These are phyloP conservation scores for Agaricus sinodeliciosus DNA, from an alignment of 768 basidiomycete genomes.

Conservation along the genomic window DNA sequence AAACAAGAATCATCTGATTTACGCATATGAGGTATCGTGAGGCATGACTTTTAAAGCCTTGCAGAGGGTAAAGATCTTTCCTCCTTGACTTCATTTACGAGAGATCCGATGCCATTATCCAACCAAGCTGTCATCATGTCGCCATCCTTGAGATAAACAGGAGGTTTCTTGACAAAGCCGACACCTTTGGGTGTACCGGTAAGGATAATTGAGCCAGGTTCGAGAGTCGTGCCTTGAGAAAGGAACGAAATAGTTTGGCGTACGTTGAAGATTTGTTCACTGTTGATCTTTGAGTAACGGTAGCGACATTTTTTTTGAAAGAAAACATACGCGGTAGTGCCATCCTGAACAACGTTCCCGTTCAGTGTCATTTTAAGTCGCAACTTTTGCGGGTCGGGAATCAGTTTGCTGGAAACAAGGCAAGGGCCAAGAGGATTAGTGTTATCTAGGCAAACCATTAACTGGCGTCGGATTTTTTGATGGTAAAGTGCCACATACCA, in stretches of 20 bases:
- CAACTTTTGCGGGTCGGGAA: constrained; percentile 62
- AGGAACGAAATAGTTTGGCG: constrained; percentile 74
- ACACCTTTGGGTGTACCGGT: constrained; percentile 82
- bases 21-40: neutral
- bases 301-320: neutral
- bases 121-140: constrained; percentile 68
- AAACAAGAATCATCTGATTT: too few species aligned
- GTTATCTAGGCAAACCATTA: constrained; percentile 34
- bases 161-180: constrained; percentile 69
- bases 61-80: constrained; percentile 28
- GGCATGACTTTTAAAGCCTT: constrained; percentile 1
- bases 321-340: constrained; percentile 62
- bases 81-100: constrained; percentile 74
- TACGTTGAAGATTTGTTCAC: constrained; percentile 78
- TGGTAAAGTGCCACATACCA: constrained; percentile 36
- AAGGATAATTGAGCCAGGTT: constrained; percentile 75
- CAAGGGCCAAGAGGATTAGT: constrained; percentile 78
- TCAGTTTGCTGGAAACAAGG: constrained; percentile 57
- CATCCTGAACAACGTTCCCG: constrained; percentile 63
- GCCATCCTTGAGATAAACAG: constrained; percentile 64
- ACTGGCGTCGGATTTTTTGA: neutral
- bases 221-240: constrained; percentile 79
- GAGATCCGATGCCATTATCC: constrained; percentile 68
- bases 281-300: constrained; percentile 19
- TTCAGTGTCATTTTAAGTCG: constrained; percentile 62